Evolutionary conservation across 2,329 filamentous ascomycete genomes (phyloP).

Genomic region (Cadophora luteo-olivacea): DNA sequence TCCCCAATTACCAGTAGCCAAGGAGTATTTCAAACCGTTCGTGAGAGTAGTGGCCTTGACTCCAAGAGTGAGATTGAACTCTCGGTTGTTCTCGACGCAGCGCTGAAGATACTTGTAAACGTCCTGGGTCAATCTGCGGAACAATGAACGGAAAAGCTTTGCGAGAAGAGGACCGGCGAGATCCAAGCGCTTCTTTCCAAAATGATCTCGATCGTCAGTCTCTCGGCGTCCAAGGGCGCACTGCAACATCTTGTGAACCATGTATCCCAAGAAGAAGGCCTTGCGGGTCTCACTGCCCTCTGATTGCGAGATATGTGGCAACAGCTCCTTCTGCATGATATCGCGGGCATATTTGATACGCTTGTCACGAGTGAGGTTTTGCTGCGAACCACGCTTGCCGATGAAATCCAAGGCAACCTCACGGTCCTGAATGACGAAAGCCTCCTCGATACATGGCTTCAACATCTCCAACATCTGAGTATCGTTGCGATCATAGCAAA

Average conservation of each 20-base stretch:
- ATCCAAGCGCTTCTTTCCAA: slow-evolving; percentile 97
- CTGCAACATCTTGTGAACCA: slow-evolving; percentile 95
- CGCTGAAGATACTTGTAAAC: slow-evolving; percentile 90
- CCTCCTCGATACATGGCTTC: slow-evolving; percentile 96
- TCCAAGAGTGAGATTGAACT: slow-evolving; percentile 90
- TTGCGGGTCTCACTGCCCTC: slow-evolving; percentile 96
- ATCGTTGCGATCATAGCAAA: slow-evolving; percentile 94
- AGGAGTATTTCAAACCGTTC: slow-evolving; percentile 93
- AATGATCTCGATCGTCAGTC: slow-evolving; percentile 97
- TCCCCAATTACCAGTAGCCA: slow-evolving; percentile 98
- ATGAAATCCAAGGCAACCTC: slow-evolving; percentile 96
- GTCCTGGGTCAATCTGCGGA: slow-evolving; percentile 89
- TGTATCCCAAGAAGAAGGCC: slow-evolving; percentile 98
- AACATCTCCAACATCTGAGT: slow-evolving; percentile 98
- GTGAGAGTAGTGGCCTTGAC: slow-evolving; percentile 92
- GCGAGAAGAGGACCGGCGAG: slow-evolving; percentile 92
- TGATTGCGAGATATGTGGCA: slow-evolving; percentile 94
- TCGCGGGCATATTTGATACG: slow-evolving; percentile 93
- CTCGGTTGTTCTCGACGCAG: slow-evolving; percentile 85
- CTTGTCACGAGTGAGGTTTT: slow-evolving; percentile 80
- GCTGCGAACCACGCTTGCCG: slow-evolving; percentile 83
- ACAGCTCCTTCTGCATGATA: slow-evolving; percentile 94
- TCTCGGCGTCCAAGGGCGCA: slow-evolving; percentile 92
- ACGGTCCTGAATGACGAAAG: slow-evolving; percentile 93
- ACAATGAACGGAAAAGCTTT: slow-evolving; percentile 93